Evolutionary conservation across 306 rosid genomes (phyloP).

Genomic region (Pterocarpus macrocarpus): DNA sequence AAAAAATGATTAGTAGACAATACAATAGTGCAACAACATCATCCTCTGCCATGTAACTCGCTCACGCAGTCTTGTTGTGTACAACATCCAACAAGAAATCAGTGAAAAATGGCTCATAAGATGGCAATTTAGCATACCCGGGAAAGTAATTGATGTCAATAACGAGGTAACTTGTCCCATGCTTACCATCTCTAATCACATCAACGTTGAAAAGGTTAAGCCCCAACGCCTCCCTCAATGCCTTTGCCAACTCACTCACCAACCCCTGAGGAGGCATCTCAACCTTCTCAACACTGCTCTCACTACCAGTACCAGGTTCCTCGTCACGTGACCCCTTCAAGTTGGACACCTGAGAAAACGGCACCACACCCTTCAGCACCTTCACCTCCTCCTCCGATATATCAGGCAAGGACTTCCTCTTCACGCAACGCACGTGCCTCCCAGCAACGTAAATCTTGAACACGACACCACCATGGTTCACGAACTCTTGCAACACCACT

Average conservation of each 20-base stretch:
- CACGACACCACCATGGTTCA: constrained; percentile 76
- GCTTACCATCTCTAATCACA: constrained; percentile 59
- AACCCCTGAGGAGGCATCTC: constrained; percentile 59
- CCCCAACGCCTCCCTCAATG: constrained; percentile 55
- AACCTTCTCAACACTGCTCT: neutral
- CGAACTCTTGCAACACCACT: constrained; percentile 69
- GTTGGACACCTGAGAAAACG: constrained; percentile 65
- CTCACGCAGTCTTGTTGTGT: constrained; percentile 8
- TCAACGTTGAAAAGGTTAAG: constrained; percentile 76
- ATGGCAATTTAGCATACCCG: constrained; percentile 71
- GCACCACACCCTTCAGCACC: constrained; percentile 41
- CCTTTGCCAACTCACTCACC: constrained; percentile 52
- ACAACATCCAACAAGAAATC: constrained; percentile 57
- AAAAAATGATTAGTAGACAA: neutral
- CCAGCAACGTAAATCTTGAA: constrained; percentile 83
- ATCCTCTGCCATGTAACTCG: neutral
- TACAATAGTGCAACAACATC: neutral
- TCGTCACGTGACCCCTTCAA: neutral
- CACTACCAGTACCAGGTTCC: neutral
- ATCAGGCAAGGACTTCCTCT: constrained; percentile 65
- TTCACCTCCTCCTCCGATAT: constrained; percentile 42
- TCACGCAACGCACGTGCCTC: constrained; percentile 58
- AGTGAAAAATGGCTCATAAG: constrained; percentile 58
- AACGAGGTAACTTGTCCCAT: constrained; percentile 52
- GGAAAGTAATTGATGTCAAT: constrained; percentile 86